Percentiles rank a stretch among this genome's conserved stretches.
These are phyloP conservation scores for Lomentospora prolificans DNA, from an alignment of 2,329 filamentous ascomycete genomes.

Conservation along the genomic window DNA sequence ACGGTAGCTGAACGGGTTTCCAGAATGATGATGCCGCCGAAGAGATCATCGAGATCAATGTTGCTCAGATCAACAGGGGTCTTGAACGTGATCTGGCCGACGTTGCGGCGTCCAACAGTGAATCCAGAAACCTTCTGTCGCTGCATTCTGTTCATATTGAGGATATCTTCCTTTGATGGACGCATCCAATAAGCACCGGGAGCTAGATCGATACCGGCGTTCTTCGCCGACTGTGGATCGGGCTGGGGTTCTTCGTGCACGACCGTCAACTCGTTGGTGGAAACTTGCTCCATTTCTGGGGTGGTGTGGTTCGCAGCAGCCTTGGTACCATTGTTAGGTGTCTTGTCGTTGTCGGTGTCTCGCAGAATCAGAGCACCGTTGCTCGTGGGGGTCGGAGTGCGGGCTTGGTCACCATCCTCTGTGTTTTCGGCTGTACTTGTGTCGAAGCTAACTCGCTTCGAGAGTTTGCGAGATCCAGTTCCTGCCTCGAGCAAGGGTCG, in stretches of 20 bases:
- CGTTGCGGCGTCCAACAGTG: slow-evolving; percentile 70
- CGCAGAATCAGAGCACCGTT: slow-evolving; percentile 16
- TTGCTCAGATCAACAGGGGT: slow-evolving; percentile 72
- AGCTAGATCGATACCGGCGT: slow-evolving; percentile 30
- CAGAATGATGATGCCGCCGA: slow-evolving; percentile 65
- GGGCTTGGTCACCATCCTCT: slow-evolving; percentile 27
- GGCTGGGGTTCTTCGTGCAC: slow-evolving; percentile 60
- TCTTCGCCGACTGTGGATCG: slow-evolving; percentile 15
- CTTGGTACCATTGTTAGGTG: slow-evolving; percentile 15
- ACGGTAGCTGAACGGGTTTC: slow-evolving; percentile 75
- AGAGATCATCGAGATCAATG: slow-evolving; percentile 72
- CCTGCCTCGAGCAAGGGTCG: slow-evolving; percentile 28
- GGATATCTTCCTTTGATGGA: slow-evolving; percentile 64
- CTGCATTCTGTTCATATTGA: slow-evolving; percentile 70
- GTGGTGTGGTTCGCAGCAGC: slow-evolving; percentile 18
- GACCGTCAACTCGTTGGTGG: slow-evolving; percentile 66
- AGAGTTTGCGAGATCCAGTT: slow-evolving; percentile 43
- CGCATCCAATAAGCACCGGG: slow-evolving; percentile 81
- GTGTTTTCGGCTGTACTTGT: slow-evolving; percentile 45
- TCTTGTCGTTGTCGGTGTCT: slow-evolving; percentile 18
- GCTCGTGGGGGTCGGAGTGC: slow-evolving; percentile 31
- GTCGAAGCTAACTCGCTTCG: slow-evolving; percentile 91
- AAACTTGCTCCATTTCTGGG: slow-evolving; percentile 61
- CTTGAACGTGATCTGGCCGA: slow-evolving; percentile 75
- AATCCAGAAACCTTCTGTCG: slow-evolving; percentile 66